Evolutionary conservation across 2,329 filamentous ascomycete genomes (phyloP).

Genomic region (Diaporthe sp.): DNA sequence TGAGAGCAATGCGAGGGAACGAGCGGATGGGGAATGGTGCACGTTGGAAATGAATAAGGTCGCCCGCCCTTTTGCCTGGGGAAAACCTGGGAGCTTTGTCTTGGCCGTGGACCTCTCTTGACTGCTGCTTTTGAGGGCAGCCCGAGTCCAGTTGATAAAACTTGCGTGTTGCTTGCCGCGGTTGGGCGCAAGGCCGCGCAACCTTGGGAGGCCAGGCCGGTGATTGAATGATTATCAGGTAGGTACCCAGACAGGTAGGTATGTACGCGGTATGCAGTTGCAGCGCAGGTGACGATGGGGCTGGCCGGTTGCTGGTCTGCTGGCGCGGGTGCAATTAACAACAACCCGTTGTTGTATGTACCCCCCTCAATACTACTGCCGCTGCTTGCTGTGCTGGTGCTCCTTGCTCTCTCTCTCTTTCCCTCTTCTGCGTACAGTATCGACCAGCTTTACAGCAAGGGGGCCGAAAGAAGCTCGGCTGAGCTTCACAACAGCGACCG

Average conservation of each 20-base stretch:
- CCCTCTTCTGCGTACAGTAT: not conserved
- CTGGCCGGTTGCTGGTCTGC: constrained; percentile 9
- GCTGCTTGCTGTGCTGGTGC: not conserved
- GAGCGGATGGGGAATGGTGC: constrained; percentile 31
- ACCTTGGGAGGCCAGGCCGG: constrained; percentile 2
- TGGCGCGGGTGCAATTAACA: constrained; percentile 3
- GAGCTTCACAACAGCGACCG: not conserved
- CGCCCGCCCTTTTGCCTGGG: constrained; percentile 18
- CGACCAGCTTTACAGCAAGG: constrained; percentile 8
- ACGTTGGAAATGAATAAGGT: constrained; percentile 33
- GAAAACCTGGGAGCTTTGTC: constrained; percentile 32
- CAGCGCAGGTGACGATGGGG: constrained; percentile 28
- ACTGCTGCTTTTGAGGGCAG: constrained; percentile 1
- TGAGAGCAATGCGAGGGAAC: constrained; percentile 23
- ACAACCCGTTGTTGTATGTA: not conserved
- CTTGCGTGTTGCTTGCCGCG: constrained; percentile 17
- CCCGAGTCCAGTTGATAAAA: constrained; percentile 12
- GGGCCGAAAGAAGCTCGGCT: not conserved
- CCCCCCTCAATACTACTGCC: constrained; percentile 11
- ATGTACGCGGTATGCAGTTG: constrained; percentile 9
- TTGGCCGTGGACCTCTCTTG: constrained; percentile 24
- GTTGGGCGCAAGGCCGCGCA: constrained; percentile 28
- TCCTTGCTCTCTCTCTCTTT: not conserved
- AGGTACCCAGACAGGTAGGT: constrained; percentile 1
- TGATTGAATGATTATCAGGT: constrained; percentile 9